These are phyloP conservation scores for Puccinia polysora DNA, from an alignment of 1,284 basidiomycete genomes.

Conservation along the genomic window DNA sequence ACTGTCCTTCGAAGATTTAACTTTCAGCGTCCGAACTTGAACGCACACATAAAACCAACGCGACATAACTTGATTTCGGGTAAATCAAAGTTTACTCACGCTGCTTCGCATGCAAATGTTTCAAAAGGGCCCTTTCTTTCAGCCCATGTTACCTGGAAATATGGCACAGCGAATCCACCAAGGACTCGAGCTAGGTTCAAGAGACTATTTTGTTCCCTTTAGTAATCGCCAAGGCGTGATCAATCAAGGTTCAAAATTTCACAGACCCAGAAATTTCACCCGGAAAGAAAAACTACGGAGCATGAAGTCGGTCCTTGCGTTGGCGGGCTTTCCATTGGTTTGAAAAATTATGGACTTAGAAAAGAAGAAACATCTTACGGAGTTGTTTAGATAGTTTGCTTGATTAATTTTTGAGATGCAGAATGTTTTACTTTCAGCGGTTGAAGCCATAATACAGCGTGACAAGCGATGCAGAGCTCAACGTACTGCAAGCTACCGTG, in stretches of 20 bases:
- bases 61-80: neutral
- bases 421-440: too few relatives aligned
- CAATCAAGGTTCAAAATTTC: neutral
- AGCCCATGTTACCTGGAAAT: slow-evolving; percentile 60
- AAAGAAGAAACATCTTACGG: slow-evolving; percentile 15
- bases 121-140: slow-evolving; percentile 7
- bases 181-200: slow-evolving; percentile 62
- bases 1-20: slow-evolving; percentile 63
- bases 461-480: neutral
- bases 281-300: slow-evolving; percentile 28
- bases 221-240: neutral
- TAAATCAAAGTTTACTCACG: neutral
- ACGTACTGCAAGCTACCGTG: slow-evolving; percentile 32
- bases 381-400: slow-evolving; percentile 41
- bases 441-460: neutral
- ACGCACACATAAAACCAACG: slow-evolving; percentile 58
- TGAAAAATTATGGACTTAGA: neutral
- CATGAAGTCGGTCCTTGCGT: slow-evolving; percentile 1
- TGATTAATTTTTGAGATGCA: too few relatives aligned
- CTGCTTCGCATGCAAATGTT: slow-evolving; percentile 40
- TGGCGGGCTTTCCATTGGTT: neutral
- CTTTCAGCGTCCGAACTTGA: too few relatives aligned
- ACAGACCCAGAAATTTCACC: slow-evolving; percentile 38
- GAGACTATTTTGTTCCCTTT: slow-evolving; percentile 55
- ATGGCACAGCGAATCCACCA: slow-evolving; percentile 63